A percentile compares a stretch with the other conserved stretches of the same genome.
Evolutionary conservation across 805 yeast genomes (phyloP).

Genomic region (Cephaloascus fragrans): DNA sequence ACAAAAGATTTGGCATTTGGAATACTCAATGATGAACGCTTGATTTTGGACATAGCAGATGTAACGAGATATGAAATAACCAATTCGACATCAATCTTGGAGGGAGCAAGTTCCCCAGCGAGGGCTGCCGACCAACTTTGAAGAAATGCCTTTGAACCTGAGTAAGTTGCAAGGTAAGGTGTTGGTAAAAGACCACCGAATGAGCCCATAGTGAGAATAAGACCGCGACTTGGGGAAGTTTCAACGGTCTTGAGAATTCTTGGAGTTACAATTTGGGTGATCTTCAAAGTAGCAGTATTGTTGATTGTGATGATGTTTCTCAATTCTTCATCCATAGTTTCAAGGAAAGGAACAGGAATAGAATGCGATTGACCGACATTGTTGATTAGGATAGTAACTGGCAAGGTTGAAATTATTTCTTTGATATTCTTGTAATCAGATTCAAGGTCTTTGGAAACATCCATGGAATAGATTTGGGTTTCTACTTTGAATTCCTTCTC

Average conservation of each 20-base stretch:
- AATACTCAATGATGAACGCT: constrained; percentile 60
- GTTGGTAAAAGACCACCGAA: constrained; percentile 93
- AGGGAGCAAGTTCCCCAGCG: constrained; percentile 67
- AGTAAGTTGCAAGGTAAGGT: constrained; percentile 85
- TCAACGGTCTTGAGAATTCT: constrained; percentile 46
- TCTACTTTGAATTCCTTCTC: constrained; percentile 47
- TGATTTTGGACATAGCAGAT: constrained; percentile 91
- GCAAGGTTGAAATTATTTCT: constrained; percentile 36
- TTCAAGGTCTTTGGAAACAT: constrained; percentile 56
- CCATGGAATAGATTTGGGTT: constrained; percentile 65
- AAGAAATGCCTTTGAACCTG: constrained; percentile 92
- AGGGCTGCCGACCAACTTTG: constrained; percentile 89
- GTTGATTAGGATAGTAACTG: constrained; percentile 72
- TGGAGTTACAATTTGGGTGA: constrained; percentile 77
- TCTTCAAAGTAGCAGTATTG: constrained; percentile 71
- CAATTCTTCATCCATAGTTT: constrained; percentile 68
- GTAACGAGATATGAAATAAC: constrained; percentile 85
- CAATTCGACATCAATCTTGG: constrained; percentile 77
- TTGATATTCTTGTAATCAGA: constrained; percentile 46
- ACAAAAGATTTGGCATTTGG: constrained; percentile 84
- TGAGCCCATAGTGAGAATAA: constrained; percentile 91
- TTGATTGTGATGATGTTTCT: constrained; percentile 77
- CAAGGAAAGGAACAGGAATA: constrained; percentile 87
- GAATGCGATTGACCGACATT: constrained; percentile 94
- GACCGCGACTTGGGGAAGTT: constrained; percentile 42